phyloP scores from a whole-genome alignment of 2,329 filamentous ascomycete species.

The Coniochaeta sp. region DNA sequence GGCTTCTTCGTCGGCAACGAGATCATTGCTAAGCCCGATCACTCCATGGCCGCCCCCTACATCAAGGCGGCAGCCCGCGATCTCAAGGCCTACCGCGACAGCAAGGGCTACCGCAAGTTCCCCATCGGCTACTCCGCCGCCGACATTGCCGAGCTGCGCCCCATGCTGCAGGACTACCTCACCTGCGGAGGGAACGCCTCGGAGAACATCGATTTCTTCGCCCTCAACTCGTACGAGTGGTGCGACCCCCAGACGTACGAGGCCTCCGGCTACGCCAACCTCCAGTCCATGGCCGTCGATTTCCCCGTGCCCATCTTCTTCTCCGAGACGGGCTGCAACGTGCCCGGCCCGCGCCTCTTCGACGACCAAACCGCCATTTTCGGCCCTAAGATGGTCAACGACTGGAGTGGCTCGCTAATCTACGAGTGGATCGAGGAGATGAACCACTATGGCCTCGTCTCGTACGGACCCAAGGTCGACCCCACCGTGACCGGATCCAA shows the following conservation, averaged over 20 bases:
- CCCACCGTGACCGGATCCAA: constrained; percentile 44
- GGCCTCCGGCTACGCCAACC: constrained; percentile 60
- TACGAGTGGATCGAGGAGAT: constrained; percentile 87
- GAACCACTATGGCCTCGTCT: constrained; percentile 76
- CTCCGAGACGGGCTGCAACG: constrained; percentile 82
- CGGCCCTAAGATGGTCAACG: constrained; percentile 61
- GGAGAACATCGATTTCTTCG: constrained; percentile 75
- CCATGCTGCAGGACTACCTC: constrained; percentile 63
- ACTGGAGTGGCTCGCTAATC: constrained; percentile 71
- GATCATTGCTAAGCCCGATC: constrained; percentile 58
- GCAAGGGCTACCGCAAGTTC: constrained; percentile 71
- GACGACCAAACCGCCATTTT: constrained; percentile 72
- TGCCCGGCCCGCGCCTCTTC: constrained; percentile 53
- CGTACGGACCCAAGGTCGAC: constrained; percentile 58
- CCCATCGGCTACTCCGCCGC: constrained; percentile 84
- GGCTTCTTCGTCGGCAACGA: constrained; percentile 89
- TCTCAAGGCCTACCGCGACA: constrained; percentile 72
- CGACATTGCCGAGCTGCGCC: constrained; percentile 64
- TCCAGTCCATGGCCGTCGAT: constrained; percentile 58
- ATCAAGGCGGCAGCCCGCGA: constrained; percentile 77
- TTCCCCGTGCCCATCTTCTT: constrained; percentile 86
- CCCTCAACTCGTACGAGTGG: constrained; percentile 81
- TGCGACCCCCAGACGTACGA: constrained; percentile 54
- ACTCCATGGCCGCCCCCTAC: constrained; percentile 65
- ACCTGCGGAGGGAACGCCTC: constrained; percentile 65